A percentile compares a stretch with the other conserved stretches of the same genome.
Evolutionary conservation across 2,329 filamentous ascomycete species (phyloP).

Genomic region (Venturia pyrina): DNA sequence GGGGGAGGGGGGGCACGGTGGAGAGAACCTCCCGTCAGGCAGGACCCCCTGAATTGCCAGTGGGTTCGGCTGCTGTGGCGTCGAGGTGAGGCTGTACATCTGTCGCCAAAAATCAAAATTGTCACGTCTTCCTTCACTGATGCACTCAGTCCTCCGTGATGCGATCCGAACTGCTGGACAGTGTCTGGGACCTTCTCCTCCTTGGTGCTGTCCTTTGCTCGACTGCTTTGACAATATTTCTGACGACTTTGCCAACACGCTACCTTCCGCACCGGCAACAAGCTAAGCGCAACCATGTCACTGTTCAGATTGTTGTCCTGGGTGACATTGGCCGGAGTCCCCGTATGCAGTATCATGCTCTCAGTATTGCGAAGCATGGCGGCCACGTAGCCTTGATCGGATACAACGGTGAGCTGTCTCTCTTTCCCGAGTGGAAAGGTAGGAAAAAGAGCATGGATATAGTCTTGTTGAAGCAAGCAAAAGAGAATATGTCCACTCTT

Average conservation of each 20-base stretch:
- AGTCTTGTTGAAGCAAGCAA: too few species aligned
- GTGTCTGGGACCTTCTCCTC: constrained; percentile 27
- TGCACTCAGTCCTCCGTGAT: neutral
- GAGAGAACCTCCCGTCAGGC: too few species aligned
- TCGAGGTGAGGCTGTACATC: neutral
- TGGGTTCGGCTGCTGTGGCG: neutral
- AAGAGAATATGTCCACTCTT: neutral
- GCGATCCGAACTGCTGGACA: constrained; percentile 16
- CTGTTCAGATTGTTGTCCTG: constrained; percentile 77
- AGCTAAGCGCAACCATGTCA: constrained; percentile 28
- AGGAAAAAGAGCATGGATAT: neutral
- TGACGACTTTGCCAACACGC: constrained; percentile 43
- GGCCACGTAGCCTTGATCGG: constrained; percentile 76
- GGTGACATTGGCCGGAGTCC: constrained; percentile 94
- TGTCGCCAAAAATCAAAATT: neutral
- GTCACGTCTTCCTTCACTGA: neutral
- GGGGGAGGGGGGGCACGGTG: too few species aligned
- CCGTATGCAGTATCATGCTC: constrained; percentile 96
- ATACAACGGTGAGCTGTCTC: constrained; percentile 55
- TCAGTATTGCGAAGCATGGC: constrained; percentile 79
- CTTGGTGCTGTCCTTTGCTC: constrained; percentile 31
- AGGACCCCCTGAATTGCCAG: constrained; percentile 20
- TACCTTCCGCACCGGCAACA: constrained; percentile 28
- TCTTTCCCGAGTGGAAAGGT: neutral
- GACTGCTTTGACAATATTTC: constrained; percentile 38